A percentile compares a stretch with the other conserved stretches of the same genome.
Evolutionary conservation across 768 basidiomycete species (phyloP).

Genomic region (Boletus reticulatus): DNA sequence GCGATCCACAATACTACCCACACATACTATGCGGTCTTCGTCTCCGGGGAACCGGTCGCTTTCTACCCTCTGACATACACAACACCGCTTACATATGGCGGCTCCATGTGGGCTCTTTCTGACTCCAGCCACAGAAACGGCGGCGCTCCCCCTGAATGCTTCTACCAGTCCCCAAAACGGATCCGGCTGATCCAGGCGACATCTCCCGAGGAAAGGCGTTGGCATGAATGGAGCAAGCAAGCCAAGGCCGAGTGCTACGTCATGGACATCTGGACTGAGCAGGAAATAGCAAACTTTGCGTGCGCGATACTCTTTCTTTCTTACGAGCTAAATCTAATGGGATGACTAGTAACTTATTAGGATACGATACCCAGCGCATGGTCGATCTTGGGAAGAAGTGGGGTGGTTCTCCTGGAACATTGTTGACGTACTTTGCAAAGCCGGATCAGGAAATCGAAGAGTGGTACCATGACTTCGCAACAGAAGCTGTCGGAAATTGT

Average conservation of each 20-base stretch:
- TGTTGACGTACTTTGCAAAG: background rate
- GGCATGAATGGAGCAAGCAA: conserved; percentile 2
- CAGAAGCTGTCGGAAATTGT: background rate
- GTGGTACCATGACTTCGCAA: background rate
- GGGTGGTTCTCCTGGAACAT: background rate
- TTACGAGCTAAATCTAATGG: background rate
- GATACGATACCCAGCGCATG: background rate
- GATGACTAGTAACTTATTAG: background rate
- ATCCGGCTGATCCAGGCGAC: background rate
- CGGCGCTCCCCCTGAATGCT: background rate
- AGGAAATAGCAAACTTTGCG: background rate
- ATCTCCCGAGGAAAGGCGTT: background rate
- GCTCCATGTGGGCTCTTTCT: background rate
- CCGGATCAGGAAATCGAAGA: background rate
- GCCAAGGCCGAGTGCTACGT: background rate
- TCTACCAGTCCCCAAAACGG: background rate
- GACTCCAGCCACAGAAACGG: background rate
- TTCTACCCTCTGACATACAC: background rate
- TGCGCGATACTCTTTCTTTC: background rate
- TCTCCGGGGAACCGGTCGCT: background rate
- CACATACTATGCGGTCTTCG: background rate
- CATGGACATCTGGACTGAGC: conserved; percentile 1
- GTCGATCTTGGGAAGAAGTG: background rate
- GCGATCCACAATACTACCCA: background rate
- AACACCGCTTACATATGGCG: background rate